phyloP scores from a whole-genome alignment of 1,139 yeast species.

The Taphrina communis region DNA sequence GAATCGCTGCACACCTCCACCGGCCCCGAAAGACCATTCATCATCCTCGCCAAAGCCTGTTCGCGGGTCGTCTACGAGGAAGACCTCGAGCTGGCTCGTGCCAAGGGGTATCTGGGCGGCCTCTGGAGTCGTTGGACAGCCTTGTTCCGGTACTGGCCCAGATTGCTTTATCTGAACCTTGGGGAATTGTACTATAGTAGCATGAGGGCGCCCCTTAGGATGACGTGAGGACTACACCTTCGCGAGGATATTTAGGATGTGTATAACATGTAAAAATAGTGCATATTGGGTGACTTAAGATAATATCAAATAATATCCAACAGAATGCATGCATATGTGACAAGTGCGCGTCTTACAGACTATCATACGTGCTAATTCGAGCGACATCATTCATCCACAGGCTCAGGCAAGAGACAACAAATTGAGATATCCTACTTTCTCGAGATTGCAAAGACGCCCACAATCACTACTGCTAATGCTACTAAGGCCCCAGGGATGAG shows the following conservation, averaged over 20 bases:
- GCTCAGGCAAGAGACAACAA: background rate
- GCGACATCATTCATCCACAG: background rate
- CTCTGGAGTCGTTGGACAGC: slow-evolving; percentile 18
- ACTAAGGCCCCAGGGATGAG: slow-evolving; percentile 69
- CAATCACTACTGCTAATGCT: slow-evolving; percentile 65
- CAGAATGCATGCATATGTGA: too few species aligned
- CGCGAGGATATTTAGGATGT: background rate
- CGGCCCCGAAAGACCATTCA: slow-evolving; percentile 85
- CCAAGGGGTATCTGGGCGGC: slow-evolving; percentile 14
- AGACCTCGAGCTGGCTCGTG: slow-evolving; percentile 42
- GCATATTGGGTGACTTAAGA: too few species aligned
- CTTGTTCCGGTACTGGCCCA: slow-evolving; percentile 32
- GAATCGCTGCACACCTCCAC: slow-evolving; percentile 80
- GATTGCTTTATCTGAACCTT: slow-evolving; percentile 20
- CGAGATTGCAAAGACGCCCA: slow-evolving; percentile 59
- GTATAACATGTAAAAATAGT: slow-evolving; percentile 5
- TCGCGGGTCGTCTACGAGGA: slow-evolving; percentile 79
- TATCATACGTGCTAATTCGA: background rate
- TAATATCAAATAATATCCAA: too few species aligned
- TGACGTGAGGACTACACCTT: background rate
- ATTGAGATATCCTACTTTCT: slow-evolving; percentile 21
- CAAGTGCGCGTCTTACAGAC: background rate
- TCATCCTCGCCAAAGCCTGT: slow-evolving; percentile 89
- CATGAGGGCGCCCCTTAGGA: slow-evolving; percentile 8
- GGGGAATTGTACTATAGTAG: slow-evolving; percentile 31